Base-by-base conservation (phyloP, 345 rosid species). In the Acer negundo region DNA sequence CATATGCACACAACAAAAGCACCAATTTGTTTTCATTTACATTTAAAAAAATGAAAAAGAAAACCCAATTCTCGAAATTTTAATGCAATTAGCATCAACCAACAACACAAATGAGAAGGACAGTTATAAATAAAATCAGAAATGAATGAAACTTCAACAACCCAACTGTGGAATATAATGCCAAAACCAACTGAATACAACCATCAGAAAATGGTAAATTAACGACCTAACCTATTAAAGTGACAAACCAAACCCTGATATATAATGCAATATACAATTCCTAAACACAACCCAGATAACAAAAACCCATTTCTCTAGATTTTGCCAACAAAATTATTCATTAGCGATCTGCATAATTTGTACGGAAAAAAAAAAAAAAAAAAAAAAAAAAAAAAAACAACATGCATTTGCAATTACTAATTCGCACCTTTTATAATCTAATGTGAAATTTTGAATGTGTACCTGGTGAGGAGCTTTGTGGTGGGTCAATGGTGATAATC, bases 391-490 rank as follows among this genome's bases (percentile, higher is more conserved):
- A 1, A 28, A 28, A 31, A 31, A 35, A 0, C 69, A 62, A 11
- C 15, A 15, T 38, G 51, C 66, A 12, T n/a, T 23, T 56, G 44
- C 66, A 61, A 26, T 7, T 2, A 28, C 20, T 13, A 9, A 17
- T 56, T 22, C 66, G 12, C 62, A 38, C 0, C 20, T 4, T 42
- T 42, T 42, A 42, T 42, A 42, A 42, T 42, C 46, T 42, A 42
- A 63, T 23, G 42, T 10, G 7, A 11, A 51, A 38, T 15, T 17
- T 59, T 20, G 68, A 79, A 62, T 10, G 31, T 13, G 42, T 69
- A 79, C 88, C 82, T 51, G 72, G 26, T 13, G 28, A 49, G 80
- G 53, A 63, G 59, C 59, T 38, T 53, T 75, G 11, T n/a, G 74
- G 75, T 42, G 67, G 58, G 70, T 68, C 70, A 42, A 40, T 40